Percentiles rank a stretch among this genome's conserved stretches.
Evolutionary conservation across 371 early-diverging fungal species (phyloP).

Genomic region (Mucor lusitanicus): DNA sequence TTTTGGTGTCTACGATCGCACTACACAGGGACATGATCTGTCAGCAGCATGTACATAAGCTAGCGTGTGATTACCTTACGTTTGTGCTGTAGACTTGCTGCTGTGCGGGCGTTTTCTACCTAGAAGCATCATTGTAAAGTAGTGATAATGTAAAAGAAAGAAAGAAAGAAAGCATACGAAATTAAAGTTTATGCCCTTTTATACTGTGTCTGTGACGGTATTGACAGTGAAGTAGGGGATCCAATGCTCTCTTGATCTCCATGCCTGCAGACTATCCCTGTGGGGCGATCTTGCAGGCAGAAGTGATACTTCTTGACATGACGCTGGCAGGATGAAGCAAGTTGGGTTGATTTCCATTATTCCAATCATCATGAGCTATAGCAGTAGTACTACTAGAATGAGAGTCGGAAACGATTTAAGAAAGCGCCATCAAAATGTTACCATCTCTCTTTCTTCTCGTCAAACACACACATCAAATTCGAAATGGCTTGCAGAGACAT

Average conservation of each 20-base stretch:
- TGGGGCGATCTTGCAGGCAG: too few species aligned
- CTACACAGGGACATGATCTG: not conserved
- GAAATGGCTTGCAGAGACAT: slow-evolving; percentile 23
- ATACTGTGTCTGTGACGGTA: not conserved
- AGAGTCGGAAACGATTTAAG: not conserved
- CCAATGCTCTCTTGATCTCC: too few species aligned
- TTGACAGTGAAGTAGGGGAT: not conserved
- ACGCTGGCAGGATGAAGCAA: too few species aligned
- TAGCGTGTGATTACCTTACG: not conserved
- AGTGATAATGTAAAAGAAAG: not conserved
- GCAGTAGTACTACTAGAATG: not conserved
- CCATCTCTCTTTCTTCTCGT: not conserved
- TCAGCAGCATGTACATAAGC: not conserved
- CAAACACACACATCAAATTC: not conserved
- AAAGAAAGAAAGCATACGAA: not conserved
- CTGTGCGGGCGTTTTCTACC: slow-evolving; percentile 9
- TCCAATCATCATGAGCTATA: too few species aligned
- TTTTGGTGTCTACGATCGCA: slow-evolving; percentile 5
- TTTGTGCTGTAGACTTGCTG: not conserved
- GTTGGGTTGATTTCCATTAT: too few species aligned
- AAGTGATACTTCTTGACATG: too few species aligned
- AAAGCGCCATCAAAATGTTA: not conserved
- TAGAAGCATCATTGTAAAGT: not conserved
- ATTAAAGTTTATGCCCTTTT: not conserved
- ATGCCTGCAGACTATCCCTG: too few species aligned